Percentiles rank a stretch among this genome's conserved stretches.
Conservation (phyloP, 1,284 basidiomycete genomes). For the Irpex sp. region DNA sequence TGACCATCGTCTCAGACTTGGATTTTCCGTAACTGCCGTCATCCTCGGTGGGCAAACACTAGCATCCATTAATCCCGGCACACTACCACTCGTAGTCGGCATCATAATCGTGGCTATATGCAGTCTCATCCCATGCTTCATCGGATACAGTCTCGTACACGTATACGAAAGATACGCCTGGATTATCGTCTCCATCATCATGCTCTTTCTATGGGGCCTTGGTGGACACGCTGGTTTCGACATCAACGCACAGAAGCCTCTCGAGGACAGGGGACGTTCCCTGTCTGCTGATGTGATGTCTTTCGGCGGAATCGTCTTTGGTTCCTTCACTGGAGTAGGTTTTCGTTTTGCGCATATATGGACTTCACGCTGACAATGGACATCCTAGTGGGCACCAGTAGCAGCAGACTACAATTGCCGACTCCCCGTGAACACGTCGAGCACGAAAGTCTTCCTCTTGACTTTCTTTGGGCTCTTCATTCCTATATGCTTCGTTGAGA, state of each 20-base stretch:
- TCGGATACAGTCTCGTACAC: conserved; percentile 50
- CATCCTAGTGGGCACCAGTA: conserved; percentile 36
- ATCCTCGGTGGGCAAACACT: conserved; percentile 46
- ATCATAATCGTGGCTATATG: conserved; percentile 40
- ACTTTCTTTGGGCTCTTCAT: conserved; percentile 57
- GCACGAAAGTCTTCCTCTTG: conserved; percentile 44
- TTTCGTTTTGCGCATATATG: background rate
- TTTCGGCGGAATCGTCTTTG: conserved; percentile 57
- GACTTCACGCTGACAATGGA: background rate
- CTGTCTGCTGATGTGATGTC: conserved; percentile 43
- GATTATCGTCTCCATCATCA: conserved; percentile 50
- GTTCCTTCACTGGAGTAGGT: conserved; percentile 41
- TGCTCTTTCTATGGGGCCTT: conserved; percentile 50
- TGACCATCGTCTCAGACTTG: conserved; percentile 29
- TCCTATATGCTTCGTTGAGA: conserved; percentile 48
- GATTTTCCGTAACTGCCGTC: conserved; percentile 39
- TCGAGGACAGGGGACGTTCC: conserved; percentile 41
- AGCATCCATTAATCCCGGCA: conserved; percentile 36
- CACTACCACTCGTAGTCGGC: conserved; percentile 38
- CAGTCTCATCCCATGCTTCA: conserved; percentile 42
- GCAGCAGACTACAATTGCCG: conserved; percentile 55
- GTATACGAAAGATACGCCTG: conserved; percentile 60
- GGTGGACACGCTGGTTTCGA: conserved; percentile 48
- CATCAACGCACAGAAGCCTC: conserved; percentile 36
- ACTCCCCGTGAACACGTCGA: conserved; percentile 39